Evolutionary conservation across 163 green algal species (phyloP).

Genomic region (Dunaliella salina): DNA sequence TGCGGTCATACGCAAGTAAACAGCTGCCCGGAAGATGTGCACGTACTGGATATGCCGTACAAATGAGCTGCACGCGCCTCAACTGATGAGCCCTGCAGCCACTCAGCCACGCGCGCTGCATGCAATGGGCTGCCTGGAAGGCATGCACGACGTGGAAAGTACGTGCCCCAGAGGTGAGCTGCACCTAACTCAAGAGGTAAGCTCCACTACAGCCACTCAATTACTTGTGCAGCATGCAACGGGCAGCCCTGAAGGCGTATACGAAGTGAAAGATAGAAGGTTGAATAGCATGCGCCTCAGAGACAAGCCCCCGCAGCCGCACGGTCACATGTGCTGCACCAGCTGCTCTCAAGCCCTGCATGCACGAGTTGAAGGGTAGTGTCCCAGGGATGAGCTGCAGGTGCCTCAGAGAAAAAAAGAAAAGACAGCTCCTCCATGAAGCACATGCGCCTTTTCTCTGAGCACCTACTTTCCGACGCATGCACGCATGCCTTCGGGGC

Average conservation of each 20-base stretch:
- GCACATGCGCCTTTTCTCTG: too few species aligned
- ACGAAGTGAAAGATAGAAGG: too few species aligned
- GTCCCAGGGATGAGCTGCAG: too few species aligned
- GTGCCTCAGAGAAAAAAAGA: too few species aligned
- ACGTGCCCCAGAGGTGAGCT: too few species aligned
- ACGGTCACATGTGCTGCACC: slow-evolving; percentile 62
- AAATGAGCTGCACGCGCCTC: slow-evolving; percentile 30
- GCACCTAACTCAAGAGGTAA: slow-evolving; percentile 42
- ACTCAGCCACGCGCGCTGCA: slow-evolving; percentile 63
- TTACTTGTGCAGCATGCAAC: slow-evolving; percentile 55
- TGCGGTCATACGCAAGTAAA: slow-evolving; percentile 63
- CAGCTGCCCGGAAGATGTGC: background rate
- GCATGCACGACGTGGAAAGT: too few species aligned
- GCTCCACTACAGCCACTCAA: slow-evolving; percentile 67
- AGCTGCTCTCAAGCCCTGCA: background rate
- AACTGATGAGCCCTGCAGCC: slow-evolving; percentile 66
- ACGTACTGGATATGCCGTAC: too few species aligned
- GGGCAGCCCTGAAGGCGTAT: background rate
- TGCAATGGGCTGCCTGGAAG: slow-evolving; percentile 29
- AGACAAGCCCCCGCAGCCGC: slow-evolving; percentile 70
- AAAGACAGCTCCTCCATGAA: slow-evolving; percentile 58
- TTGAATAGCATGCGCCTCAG: too few species aligned
- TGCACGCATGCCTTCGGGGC: too few species aligned
- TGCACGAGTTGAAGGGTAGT: too few species aligned
- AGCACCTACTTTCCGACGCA: too few species aligned